Conservation (phyloP, 2,329 filamentous ascomycete species). For the Parastagonospora avenae region DNA sequence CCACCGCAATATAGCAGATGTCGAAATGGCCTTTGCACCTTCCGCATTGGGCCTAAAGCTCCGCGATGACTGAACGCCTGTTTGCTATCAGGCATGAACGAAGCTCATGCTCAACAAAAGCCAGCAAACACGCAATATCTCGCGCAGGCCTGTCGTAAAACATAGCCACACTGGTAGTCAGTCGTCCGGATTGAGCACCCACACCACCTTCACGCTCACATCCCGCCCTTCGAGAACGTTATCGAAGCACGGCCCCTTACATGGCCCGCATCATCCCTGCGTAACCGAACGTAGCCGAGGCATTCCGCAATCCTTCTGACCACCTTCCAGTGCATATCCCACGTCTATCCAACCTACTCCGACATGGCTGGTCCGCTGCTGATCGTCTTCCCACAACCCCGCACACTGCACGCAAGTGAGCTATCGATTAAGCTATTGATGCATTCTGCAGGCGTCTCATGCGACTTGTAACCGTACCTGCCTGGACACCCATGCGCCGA, state of each 20-base stretch:
- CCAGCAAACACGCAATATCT: not conserved
- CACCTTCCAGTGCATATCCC: conserved; percentile 32
- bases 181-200: not conserved
- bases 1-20: conserved; percentile 3
- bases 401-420: conserved; percentile 4
- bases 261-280: conserved; percentile 10
- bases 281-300: conserved; percentile 22
- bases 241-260: conserved; percentile 25
- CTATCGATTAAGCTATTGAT: conserved; percentile 25
- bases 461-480: conserved; percentile 16
- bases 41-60: conserved; percentile 1
- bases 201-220: conserved; percentile 3
- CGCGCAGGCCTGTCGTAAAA: not conserved
- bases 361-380: conserved; percentile 1
- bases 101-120: not conserved
- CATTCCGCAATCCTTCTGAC: conserved; percentile 22
- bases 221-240: conserved; percentile 17
- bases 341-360: conserved; percentile 7
- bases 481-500: conserved; percentile 1
- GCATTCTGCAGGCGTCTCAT: conserved; percentile 13
- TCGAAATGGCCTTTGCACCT: not conserved
- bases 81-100: conserved; percentile 4
- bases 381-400: not conserved
- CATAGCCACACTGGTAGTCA: not conserved
- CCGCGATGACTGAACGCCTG: conserved; percentile 1